phyloP scores from a whole-genome alignment of 2,329 filamentous ascomycete species.

The Aureobasidium sp. region DNA sequence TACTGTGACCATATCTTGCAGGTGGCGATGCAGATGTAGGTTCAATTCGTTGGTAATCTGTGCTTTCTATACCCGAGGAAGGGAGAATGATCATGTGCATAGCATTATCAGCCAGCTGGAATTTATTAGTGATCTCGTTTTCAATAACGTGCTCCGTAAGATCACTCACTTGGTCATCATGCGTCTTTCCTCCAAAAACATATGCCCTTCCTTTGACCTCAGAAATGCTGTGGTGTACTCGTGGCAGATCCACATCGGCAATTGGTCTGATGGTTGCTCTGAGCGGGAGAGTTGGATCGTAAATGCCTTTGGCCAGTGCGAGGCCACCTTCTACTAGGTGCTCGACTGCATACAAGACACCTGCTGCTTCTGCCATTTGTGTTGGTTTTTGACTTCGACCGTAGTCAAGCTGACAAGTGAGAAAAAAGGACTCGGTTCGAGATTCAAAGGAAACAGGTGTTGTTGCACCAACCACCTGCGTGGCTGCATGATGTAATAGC shows the following conservation, averaged over 20 bases:
- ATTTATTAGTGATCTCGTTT: not conserved
- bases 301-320: conserved; percentile 41
- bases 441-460: not conserved
- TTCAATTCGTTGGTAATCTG: conserved; percentile 34
- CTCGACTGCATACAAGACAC: conserved; percentile 32
- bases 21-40: conserved; percentile 32
- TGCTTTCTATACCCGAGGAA: conserved; percentile 34
- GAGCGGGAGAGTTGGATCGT: conserved; percentile 45
- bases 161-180: conserved; percentile 3
- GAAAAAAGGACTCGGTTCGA: too few species aligned
- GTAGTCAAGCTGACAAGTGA: too few species aligned
- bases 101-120: conserved; percentile 37
- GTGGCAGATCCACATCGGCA: conserved; percentile 37
- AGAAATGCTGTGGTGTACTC: conserved; percentile 47
- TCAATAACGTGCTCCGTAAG: not conserved
- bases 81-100: conserved; percentile 49
- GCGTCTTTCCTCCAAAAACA: conserved; percentile 44
- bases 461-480: too few species aligned
- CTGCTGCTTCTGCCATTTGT: conserved; percentile 30
- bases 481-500: too few species aligned
- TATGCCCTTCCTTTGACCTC: conserved; percentile 49
- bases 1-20: conserved; percentile 35
- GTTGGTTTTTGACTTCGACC: not conserved
- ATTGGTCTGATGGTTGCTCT: conserved; percentile 46
- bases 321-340: conserved; percentile 33